Evolutionary conservation across 768 basidiomycete genomes (phyloP), one percentile per base, ranked within the genome.

Genomic region (Mrakia hoshinonis): DNA sequence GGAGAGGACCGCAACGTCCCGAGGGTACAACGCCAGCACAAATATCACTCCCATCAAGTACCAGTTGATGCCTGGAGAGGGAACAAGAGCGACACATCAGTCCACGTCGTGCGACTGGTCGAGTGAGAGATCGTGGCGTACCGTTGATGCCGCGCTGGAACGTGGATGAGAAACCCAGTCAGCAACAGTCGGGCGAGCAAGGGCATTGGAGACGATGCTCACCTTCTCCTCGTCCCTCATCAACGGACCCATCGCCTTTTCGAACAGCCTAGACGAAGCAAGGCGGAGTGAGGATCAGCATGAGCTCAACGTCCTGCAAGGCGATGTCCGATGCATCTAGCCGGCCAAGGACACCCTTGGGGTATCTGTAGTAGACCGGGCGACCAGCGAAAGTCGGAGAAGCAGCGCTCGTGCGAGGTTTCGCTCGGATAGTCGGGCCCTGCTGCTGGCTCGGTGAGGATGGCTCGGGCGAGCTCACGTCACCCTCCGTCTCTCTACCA

Each of bases 11-110:
- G 92, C 92, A 39, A 96, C 84, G 77, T 95, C 93, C 61, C 88
- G 83, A 2, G 93, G 93, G 76, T 91, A 89, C 63, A 87, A 80
- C 0, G 84, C 80, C 24, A 96, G 84, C 20, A 86, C 89, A 76
- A 87, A 85, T 73, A 90, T 85, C 74, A 89, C 91, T 22, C 93
- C 93, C 31, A 94, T 79, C 70, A 95, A 87, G 78, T 95, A 96
- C 91, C 89, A 95, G 60, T 87, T 85, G 36, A 93, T 90, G 1
- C 93, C 69, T 70, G 58, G 29, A 46, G 18, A 36, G 54, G 10
- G 26, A 36, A 55, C 24, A 52, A 12, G 26, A 24, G n/a, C 1
- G 52, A 38, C 26, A 2, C 15, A 9, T 68, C 67, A 66, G 51
- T 12, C 29, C 31, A 39, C 36, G 26, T 43, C 26, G n/a, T n/a